Percentiles rank a stretch among this genome's conserved stretches.
These are phyloP conservation scores for Populus deltoides DNA, from an alignment of 345 rosid genomes.

Conservation along the genomic window DNA sequence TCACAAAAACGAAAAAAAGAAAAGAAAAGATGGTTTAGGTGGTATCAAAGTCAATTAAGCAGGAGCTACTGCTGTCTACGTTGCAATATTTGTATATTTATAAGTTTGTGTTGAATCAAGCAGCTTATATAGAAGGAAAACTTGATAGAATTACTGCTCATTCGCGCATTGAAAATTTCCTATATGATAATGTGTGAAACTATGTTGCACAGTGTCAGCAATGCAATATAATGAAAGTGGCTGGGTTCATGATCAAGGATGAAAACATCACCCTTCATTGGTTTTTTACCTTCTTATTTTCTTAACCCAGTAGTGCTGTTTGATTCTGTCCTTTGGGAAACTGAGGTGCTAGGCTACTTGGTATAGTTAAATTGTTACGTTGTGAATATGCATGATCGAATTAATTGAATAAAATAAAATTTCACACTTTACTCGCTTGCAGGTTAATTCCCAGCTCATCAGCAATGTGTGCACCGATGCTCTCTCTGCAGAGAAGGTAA, in stretches of 20 bases:
- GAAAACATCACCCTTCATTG: background rate
- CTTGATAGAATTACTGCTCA: background rate
- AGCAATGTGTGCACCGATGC: conserved; percentile 98
- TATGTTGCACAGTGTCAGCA: background rate
- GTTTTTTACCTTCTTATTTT: background rate
- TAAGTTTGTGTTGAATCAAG: background rate
- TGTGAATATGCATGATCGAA: background rate
- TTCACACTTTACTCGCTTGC: conserved; percentile 13
- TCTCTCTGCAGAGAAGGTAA: conserved; percentile 96
- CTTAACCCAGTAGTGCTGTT: background rate
- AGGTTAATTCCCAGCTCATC: conserved; percentile 98
- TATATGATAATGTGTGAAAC: background rate
- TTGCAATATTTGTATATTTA: background rate
- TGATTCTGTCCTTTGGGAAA: background rate
- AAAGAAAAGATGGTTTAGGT: background rate
- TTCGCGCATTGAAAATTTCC: background rate
- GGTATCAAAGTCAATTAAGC: background rate
- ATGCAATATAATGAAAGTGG: background rate
- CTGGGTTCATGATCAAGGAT: background rate
- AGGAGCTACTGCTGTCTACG: background rate
- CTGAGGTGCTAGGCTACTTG: background rate
- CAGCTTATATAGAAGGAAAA: background rate
- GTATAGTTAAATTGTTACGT: background rate
- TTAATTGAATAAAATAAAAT: background rate
- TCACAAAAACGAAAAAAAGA: background rate